These are phyloP conservation scores for Chlamydomonas sphaeroides DNA, from an alignment of 139 green algal genomes.

Conservation along the genomic window DNA sequence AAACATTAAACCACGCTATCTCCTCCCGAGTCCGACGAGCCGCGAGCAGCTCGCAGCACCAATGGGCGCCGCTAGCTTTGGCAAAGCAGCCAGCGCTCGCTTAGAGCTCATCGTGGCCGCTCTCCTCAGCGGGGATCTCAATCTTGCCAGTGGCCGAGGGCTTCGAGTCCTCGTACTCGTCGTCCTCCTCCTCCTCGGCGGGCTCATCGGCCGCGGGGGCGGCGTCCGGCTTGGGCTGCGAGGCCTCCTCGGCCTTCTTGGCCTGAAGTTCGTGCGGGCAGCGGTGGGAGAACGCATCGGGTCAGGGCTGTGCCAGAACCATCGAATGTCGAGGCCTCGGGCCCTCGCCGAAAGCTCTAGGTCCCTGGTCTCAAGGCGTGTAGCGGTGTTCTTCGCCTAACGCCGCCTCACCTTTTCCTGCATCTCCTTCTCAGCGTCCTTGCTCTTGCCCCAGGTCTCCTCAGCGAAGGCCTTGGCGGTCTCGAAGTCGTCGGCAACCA, in stretches of 20 bases:
- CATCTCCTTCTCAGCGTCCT: slow-evolving; percentile 79
- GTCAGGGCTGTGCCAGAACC: no score
- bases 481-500: slow-evolving; percentile 81
- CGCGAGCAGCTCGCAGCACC: no score
- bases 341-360: no score
- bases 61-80: not conserved
- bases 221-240: slow-evolving; percentile 43
- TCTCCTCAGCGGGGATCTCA: slow-evolving; percentile 17
- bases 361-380: no score
- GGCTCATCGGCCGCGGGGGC: not conserved
- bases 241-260: slow-evolving; percentile 49
- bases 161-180: slow-evolving; percentile 50
- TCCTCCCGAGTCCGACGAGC: no score
- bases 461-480: slow-evolving; percentile 79
- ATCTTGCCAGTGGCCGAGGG: slow-evolving; percentile 8
- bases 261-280: no score
- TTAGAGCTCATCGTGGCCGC: slow-evolving; percentile 50
- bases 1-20: no score
- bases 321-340: no score
- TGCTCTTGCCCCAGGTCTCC: slow-evolving; percentile 80
- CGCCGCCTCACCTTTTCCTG: slow-evolving; percentile 69
- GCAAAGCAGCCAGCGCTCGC: not conserved
- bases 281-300: no score
- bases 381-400: not conserved
- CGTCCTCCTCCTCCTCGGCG: slow-evolving; percentile 19